phyloP scores from a whole-genome alignment of 768 basidiomycete genomes.

The Panus rudis region DNA sequence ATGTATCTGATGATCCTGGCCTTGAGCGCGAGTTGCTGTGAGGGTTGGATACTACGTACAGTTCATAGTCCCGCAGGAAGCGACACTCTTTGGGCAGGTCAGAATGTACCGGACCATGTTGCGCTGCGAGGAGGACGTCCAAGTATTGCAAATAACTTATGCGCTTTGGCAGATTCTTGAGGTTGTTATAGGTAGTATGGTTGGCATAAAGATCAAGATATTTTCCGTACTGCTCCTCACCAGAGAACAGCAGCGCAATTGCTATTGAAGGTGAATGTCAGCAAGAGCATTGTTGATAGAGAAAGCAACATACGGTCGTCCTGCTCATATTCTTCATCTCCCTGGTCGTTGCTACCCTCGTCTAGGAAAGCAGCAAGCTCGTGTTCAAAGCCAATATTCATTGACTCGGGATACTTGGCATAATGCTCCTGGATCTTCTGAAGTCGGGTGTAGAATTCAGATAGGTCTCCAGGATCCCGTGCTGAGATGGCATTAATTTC shows the following conservation, averaged over 20 bases:
- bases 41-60: conserved; percentile 48
- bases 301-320: conserved; percentile 71
- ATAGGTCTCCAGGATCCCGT: conserved; percentile 62
- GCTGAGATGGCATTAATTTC: conserved; percentile 62
- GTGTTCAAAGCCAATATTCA: conserved; percentile 71
- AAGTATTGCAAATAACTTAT: conserved; percentile 91
- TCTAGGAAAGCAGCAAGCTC: conserved; percentile 80
- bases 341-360: conserved; percentile 60
- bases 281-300: conserved; percentile 5
- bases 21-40: no score
- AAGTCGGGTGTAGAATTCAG: conserved; percentile 94
- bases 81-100: conserved; percentile 67
- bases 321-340: conserved; percentile 73
- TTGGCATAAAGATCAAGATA: conserved; percentile 90
- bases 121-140: conserved; percentile 68
- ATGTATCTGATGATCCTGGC: conserved; percentile 81
- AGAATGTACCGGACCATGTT: conserved; percentile 52
- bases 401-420: conserved; percentile 89
- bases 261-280: conserved; percentile 34
- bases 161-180: conserved; percentile 78
- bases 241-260: conserved; percentile 83
- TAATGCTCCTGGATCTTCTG: conserved; percentile 96
- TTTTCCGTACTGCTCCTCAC: conserved; percentile 92
- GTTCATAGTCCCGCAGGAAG: conserved; percentile 70
- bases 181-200: conserved; percentile 84